phyloP scores from a whole-genome alignment of 305 asterid species.

The Plantago rigida region DNA sequence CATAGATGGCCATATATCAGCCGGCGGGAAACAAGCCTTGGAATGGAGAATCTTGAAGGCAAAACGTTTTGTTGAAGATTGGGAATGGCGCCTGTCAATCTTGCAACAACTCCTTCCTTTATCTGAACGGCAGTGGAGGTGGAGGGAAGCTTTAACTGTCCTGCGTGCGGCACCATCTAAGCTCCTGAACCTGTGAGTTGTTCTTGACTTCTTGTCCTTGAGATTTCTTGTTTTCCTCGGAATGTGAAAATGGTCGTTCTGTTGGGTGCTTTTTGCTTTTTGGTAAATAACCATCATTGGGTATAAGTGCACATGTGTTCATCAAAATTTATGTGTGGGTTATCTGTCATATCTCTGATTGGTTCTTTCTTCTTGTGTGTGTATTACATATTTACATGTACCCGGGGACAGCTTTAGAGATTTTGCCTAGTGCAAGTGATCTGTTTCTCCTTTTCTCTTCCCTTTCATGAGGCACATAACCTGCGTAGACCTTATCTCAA shows the following conservation, averaged over 20 bases:
- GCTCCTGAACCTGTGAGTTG: slow-evolving; percentile 82
- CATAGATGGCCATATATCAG: slow-evolving; percentile 39
- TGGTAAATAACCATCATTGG: slow-evolving; percentile 3
- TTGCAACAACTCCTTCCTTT: slow-evolving; percentile 84
- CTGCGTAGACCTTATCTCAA: neutral
- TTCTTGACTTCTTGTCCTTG: slow-evolving; percentile 9
- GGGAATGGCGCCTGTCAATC: slow-evolving; percentile 98
- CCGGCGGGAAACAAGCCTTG: slow-evolving; percentile 75
- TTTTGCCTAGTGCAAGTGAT: neutral
- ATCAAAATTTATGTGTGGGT: too few relatives aligned
- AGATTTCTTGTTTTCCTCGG: slow-evolving; percentile 20
- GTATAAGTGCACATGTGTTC: neutral
- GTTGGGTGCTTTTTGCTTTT: slow-evolving; percentile 3
- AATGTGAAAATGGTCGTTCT: slow-evolving; percentile 14
- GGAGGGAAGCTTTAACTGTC: slow-evolving; percentile 91
- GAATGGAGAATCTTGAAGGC: slow-evolving; percentile 85
- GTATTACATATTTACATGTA: neutral
- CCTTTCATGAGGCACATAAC: neutral
- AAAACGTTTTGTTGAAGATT: slow-evolving; percentile 71
- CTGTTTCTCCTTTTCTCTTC: neutral
- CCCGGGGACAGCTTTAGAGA: too few relatives aligned
- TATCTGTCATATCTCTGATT: neutral
- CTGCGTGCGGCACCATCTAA: slow-evolving; percentile 97
- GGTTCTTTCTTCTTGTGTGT: neutral
- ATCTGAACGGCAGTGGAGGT: slow-evolving; percentile 89